Evolutionary conservation across 2,329 filamentous ascomycete genomes (phyloP).

Genomic region (Xylaria sp.): DNA sequence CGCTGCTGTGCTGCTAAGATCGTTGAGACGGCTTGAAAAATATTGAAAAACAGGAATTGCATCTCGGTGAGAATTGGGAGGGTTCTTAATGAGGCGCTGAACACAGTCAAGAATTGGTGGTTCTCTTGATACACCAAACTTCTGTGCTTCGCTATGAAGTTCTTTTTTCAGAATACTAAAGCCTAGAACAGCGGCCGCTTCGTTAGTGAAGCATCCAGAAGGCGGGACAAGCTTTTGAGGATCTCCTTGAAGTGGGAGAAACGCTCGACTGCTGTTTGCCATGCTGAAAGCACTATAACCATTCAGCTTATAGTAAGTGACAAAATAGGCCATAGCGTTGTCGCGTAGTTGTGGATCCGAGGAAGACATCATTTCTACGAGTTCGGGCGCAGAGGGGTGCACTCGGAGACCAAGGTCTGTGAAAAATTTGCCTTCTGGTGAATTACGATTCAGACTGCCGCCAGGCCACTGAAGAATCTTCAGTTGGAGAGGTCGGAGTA

Average conservation of each 20-base stretch:
- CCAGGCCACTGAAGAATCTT: constrained; percentile 86
- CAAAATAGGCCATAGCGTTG: constrained; percentile 82
- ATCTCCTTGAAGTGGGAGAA: constrained; percentile 79
- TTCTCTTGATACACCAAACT: constrained; percentile 86
- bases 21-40: constrained; percentile 78
- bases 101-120: constrained; percentile 83
- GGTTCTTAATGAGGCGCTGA: constrained; percentile 74
- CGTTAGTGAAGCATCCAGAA: constrained; percentile 83
- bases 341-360: constrained; percentile 67
- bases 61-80: constrained; percentile 72
- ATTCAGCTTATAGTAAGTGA: constrained; percentile 81
- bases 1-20: constrained; percentile 72
- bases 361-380: constrained; percentile 81
- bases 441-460: constrained; percentile 70
- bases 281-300: constrained; percentile 75
- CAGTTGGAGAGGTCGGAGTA: constrained; percentile 74
- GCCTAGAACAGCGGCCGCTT: constrained; percentile 77
- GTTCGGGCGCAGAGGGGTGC: constrained; percentile 75
- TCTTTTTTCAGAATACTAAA: constrained; percentile 81
- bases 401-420: constrained; percentile 75
- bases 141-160: constrained; percentile 79
- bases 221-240: constrained; percentile 74
- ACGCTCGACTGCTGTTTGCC: constrained; percentile 62
- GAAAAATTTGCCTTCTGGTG: constrained; percentile 80
- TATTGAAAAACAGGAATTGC: constrained; percentile 84